A percentile compares a stretch with the other conserved stretches of the same genome.
Evolutionary conservation across 805 yeast species (phyloP).

Genomic region (Candida sithepensis): DNA sequence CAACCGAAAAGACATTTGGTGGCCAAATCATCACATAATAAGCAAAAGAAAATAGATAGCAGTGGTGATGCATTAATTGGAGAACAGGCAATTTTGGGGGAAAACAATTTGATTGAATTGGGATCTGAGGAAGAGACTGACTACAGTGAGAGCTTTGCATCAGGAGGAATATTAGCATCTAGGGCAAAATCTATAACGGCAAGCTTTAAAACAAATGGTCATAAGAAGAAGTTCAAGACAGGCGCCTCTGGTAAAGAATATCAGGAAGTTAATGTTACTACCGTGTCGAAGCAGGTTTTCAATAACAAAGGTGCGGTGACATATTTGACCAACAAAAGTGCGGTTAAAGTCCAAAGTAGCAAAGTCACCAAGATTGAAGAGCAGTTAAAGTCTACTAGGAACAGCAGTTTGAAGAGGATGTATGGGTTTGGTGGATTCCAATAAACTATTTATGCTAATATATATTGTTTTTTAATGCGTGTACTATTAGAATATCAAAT

Average conservation of each 20-base stretch:
- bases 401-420: slow-evolving; percentile 10
- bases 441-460: not conserved
- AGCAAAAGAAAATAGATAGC: not conserved
- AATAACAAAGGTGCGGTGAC: slow-evolving; percentile 28
- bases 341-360: slow-evolving; percentile 6
- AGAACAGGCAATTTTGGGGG: not conserved
- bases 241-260: slow-evolving; percentile 24
- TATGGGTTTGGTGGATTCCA: slow-evolving; percentile 15
- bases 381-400: slow-evolving; percentile 12
- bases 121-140: slow-evolving; percentile 7
- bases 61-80: not conserved
- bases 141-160: slow-evolving; percentile 10
- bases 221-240: slow-evolving; percentile 14
- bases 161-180: slow-evolving; percentile 22
- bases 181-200: slow-evolving; percentile 26
- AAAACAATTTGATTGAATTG: not conserved
- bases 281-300: slow-evolving; percentile 21
- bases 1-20: slow-evolving; percentile 54
- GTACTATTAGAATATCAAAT: not conserved
- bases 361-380: slow-evolving; percentile 20
- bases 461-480: not conserved
- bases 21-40: slow-evolving; percentile 1
- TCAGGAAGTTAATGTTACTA: slow-evolving; percentile 30
- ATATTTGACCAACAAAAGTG: slow-evolving; percentile 16
- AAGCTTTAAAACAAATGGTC: slow-evolving; percentile 21